Percentiles rank a stretch among this genome's conserved stretches.
These are phyloP conservation scores for Pichiaceae sp. DNA, from an alignment of 1,139 yeast species.

Conservation along the genomic window DNA sequence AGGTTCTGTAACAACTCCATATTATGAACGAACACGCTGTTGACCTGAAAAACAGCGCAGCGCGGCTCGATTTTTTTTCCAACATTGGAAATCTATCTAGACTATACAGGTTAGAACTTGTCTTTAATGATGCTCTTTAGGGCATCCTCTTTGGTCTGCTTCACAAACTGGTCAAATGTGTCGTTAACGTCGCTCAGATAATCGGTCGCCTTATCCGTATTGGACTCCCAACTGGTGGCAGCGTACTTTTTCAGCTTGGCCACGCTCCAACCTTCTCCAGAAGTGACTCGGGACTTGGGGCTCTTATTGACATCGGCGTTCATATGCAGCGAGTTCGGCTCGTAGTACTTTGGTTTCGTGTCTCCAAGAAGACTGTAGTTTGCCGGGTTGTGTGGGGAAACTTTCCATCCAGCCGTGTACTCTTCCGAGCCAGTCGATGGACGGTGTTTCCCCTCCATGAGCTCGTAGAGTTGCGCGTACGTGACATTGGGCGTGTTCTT, in stretches of 20 bases:
- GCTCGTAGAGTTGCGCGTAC: constrained; percentile 46
- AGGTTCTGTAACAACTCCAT: constrained; percentile 24
- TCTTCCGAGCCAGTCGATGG: constrained; percentile 44
- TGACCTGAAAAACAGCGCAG: neutral
- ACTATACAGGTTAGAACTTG: neutral
- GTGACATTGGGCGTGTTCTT: constrained; percentile 48
- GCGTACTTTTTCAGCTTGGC: constrained; percentile 15
- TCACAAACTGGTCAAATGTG: constrained; percentile 21
- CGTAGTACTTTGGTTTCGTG: constrained; percentile 21
- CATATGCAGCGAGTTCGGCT: constrained; percentile 23
- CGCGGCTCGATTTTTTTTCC: neutral
- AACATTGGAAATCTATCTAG: neutral
- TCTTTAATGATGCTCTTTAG: constrained; percentile 17
- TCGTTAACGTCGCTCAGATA: constrained; percentile 21
- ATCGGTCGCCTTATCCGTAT: constrained; percentile 15
- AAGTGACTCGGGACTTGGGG: constrained; percentile 6
- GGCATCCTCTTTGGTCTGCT: constrained; percentile 20
- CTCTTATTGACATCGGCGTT: constrained; percentile 15
- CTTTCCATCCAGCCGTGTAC: constrained; percentile 49
- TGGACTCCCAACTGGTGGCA: constrained; percentile 14
- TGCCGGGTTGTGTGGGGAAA: constrained; percentile 31
- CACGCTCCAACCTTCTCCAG: constrained; percentile 8
- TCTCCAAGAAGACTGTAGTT: constrained; percentile 25
- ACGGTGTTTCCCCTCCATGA: constrained; percentile 57
- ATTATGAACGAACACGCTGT: neutral